phyloP scores from a whole-genome alignment of 495 filamentous ascomycete genomes.

The Apiosordaria backusii region DNA sequence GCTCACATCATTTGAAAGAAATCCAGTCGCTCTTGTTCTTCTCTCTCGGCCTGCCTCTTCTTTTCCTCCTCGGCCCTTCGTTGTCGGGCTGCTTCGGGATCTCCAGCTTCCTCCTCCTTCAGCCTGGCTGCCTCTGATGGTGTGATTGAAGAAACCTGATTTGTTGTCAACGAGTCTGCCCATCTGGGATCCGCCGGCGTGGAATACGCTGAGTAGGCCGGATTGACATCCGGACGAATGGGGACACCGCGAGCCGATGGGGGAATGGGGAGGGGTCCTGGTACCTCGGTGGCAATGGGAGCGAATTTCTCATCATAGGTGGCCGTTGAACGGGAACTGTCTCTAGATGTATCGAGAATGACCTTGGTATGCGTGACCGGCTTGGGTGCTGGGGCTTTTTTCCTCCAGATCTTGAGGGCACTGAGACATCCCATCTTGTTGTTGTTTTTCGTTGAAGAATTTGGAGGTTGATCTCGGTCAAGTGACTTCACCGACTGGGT shows the following conservation, averaged over 20 bases:
- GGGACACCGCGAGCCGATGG: not conserved
- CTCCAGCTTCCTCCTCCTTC: slow-evolving; percentile 15
- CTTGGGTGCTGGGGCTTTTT: not conserved
- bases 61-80: slow-evolving; percentile 16
- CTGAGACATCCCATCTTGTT: not conserved
- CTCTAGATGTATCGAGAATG: not conserved
- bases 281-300: not conserved
- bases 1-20: slow-evolving; percentile 34
- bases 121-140: slow-evolving; percentile 3
- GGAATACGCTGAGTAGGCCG: slow-evolving; percentile 21
- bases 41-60: slow-evolving; percentile 19
- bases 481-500: not conserved
- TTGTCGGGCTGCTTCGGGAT: slow-evolving; percentile 11
- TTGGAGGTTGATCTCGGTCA: not conserved
- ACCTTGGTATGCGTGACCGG: not conserved
- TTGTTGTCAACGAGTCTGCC: slow-evolving; percentile 11
- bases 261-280: not conserved
- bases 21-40: slow-evolving; percentile 30
- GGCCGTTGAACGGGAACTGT: not conserved
- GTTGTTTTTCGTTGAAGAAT: not conserved
- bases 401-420: not conserved
- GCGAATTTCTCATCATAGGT: not conserved
- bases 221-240: slow-evolving; percentile 14
- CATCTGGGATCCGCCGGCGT: slow-evolving; percentile 14
- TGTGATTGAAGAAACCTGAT: not conserved